These are phyloP conservation scores for Cyclotella choctawhatcheeana DNA, from an alignment of 108 stramenopile species.

Conservation along the genomic window DNA sequence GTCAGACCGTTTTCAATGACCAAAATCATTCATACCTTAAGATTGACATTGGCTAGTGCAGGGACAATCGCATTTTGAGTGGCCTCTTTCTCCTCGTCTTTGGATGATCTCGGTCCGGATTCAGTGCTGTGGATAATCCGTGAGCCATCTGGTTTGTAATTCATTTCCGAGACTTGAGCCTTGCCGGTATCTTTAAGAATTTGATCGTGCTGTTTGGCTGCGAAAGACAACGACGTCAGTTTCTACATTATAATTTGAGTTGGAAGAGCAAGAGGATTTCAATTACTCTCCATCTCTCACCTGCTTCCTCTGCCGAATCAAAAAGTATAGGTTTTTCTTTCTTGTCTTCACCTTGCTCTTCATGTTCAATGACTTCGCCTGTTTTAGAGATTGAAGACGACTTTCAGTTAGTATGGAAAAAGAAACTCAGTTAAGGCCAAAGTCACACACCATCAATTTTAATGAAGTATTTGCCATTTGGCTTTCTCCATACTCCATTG, in stretches of 20 bases:
- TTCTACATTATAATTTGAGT: no score
- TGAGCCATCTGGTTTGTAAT: slow-evolving; percentile 73
- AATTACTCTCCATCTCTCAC: no score
- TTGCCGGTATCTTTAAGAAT: slow-evolving; percentile 35
- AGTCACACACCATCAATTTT: no score
- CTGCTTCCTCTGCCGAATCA: slow-evolving; percentile 73
- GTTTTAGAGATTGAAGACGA: no score
- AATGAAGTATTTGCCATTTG: slow-evolving; percentile 74
- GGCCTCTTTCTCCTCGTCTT: slow-evolving; percentile 26
- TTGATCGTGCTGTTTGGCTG: no score
- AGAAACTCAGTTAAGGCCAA: no score
- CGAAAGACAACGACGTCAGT: no score
- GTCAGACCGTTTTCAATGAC: no score
- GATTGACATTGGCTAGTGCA: slow-evolving; percentile 77
- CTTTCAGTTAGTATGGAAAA: no score
- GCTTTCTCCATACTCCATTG: slow-evolving; percentile 75
- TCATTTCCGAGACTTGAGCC: slow-evolving; percentile 51
- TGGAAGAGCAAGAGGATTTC: no score
- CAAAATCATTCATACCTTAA: no score
- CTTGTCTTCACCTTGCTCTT: slow-evolving; percentile 11
- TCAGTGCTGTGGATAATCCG: slow-evolving; percentile 69
- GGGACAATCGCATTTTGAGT: slow-evolving; percentile 42
- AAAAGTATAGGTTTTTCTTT: slow-evolving; percentile 50
- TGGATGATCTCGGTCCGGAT: slow-evolving; percentile 17
- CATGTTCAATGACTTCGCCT: slow-evolving; percentile 35